Conservation (phyloP, 106 monocot species). For the Dendrobium catenatum region DNA sequence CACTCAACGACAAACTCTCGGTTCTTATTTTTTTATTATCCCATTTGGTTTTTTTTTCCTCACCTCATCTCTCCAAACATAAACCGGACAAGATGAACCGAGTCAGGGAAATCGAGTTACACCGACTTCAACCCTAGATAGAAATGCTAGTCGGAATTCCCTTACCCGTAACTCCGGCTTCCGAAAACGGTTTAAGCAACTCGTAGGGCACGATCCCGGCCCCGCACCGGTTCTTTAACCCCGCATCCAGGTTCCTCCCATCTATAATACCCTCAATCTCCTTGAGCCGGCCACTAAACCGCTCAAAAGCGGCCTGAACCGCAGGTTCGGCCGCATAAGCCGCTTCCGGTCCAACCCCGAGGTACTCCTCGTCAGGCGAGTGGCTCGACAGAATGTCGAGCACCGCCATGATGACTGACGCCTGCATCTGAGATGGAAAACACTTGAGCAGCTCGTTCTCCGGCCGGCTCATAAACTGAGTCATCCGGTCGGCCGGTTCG, state of each 20-base stretch:
- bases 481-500: conserved; percentile 4
- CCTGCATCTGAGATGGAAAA: conserved; percentile 51
- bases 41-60: no score
- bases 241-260: conserved; percentile 33
- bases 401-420: conserved; percentile 44
- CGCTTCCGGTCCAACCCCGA: conserved; percentile 35
- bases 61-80: no score
- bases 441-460: conserved; percentile 26
- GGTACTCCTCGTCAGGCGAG: conserved; percentile 81
- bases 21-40: no score
- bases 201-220: conserved; percentile 78
- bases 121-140: conserved; percentile 23
- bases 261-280: conserved; percentile 61
- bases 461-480: conserved; percentile 28
- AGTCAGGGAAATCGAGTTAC: no score
- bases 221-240: conserved; percentile 54
- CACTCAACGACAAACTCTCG: no score
- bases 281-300: conserved; percentile 45
- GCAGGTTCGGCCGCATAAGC: conserved; percentile 32
- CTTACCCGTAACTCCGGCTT: conserved; percentile 70
- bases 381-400: conserved; percentile 66
- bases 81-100: no score
- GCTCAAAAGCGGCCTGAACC: conserved; percentile 39
- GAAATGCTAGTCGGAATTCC: conserved; percentile 88
- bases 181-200: conserved; percentile 63